Percentiles rank a stretch among this genome's conserved stretches.
These are phyloP conservation scores for Diaporthe humulicola DNA, from an alignment of 2,329 filamentous ascomycete genomes.

Conservation along the genomic window DNA sequence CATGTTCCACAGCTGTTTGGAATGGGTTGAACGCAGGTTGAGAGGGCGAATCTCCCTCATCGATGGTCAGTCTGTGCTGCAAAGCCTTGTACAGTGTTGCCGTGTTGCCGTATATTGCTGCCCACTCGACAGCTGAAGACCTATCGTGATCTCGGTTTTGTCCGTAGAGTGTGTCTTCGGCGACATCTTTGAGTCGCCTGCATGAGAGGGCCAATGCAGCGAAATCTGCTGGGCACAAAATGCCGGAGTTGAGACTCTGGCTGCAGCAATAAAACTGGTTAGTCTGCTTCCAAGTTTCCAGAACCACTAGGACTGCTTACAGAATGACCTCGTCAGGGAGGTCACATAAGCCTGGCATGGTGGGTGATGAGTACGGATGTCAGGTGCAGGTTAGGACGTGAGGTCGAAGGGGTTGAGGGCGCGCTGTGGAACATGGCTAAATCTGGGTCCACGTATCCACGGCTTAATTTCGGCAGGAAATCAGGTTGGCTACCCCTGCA, in stretches of 20 bases:
- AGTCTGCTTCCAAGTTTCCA: neutral
- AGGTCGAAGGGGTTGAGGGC: neutral
- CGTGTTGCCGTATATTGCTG: neutral
- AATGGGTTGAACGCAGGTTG: neutral
- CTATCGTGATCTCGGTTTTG: neutral
- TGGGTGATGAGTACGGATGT: neutral
- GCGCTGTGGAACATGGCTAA: neutral
- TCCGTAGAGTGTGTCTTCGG: neutral
- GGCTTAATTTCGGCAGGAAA: neutral
- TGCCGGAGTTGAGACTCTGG: neutral
- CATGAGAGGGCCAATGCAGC: neutral
- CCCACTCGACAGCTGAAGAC: neutral
- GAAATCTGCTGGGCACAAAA: neutral
- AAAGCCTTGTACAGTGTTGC: neutral
- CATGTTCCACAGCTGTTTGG: neutral
- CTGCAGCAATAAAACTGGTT: neutral
- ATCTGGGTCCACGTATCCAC: neutral
- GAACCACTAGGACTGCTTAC: neutral
- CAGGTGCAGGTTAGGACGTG: neutral
- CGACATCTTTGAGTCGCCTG: neutral
- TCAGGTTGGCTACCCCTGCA: neutral
- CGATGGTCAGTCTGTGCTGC: neutral
- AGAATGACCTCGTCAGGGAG: slow-evolving; percentile 12
- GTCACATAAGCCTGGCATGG: slow-evolving; percentile 5
- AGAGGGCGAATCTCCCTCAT: neutral